Conservation (phyloP, 495 filamentous ascomycete genomes). For the Friedmanniomyces simplex region DNA sequence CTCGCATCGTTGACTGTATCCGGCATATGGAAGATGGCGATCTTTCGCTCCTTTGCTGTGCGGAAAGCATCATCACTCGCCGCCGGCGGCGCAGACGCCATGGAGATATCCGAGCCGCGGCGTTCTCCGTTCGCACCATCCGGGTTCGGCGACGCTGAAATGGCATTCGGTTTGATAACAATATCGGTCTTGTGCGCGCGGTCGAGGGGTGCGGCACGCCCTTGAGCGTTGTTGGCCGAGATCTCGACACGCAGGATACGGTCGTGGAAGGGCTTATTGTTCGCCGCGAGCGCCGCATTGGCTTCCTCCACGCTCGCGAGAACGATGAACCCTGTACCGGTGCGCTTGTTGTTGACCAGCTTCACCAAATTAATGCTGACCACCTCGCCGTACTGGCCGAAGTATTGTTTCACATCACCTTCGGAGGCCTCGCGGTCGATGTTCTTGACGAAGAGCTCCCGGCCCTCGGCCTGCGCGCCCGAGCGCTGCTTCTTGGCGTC, state of each 20-base stretch:
- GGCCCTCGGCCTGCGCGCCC: constrained; percentile 71
- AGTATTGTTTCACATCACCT: constrained; percentile 56
- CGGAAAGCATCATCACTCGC: constrained; percentile 44
- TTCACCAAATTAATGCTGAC: constrained; percentile 55
- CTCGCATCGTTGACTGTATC: constrained; percentile 58
- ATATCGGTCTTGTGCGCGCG: constrained; percentile 22
- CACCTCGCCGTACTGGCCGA: constrained; percentile 65
- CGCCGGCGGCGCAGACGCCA: constrained; percentile 2
- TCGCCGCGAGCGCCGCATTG: constrained; percentile 53
- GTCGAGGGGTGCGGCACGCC: constrained; percentile 32
- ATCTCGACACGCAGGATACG: constrained; percentile 57
- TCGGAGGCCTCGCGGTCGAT: constrained; percentile 56
- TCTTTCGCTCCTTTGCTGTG: constrained; percentile 24
- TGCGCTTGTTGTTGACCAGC: constrained; percentile 52
- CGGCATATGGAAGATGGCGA: constrained; percentile 51
- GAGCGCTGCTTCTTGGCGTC: constrained; percentile 62
- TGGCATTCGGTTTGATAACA: constrained; percentile 7
- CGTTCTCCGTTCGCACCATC: constrained; percentile 21
- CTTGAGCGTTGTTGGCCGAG: constrained; percentile 31
- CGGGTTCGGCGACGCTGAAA: constrained; percentile 33
- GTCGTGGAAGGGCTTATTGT: constrained; percentile 59
- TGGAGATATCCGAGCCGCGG: constrained; percentile 14
- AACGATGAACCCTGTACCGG: constrained; percentile 66
- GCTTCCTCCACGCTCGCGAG: constrained; percentile 67
- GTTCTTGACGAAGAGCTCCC: constrained; percentile 76